phyloP scores from a whole-genome alignment of 495 filamentous ascomycete species.

The Hyaloscypha bicolor region DNA sequence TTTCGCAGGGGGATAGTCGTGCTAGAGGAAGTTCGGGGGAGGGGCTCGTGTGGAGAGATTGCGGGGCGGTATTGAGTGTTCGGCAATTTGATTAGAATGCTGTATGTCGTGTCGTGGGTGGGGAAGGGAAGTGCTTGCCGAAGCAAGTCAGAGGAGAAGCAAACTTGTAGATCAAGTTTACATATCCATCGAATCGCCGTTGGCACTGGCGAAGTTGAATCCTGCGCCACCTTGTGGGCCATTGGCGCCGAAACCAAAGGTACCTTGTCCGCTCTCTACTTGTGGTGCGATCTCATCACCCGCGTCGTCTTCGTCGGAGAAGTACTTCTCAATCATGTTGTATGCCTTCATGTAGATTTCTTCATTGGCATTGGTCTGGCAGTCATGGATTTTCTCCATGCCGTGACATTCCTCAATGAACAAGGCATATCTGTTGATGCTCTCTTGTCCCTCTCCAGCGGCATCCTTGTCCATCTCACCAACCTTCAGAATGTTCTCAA shows the following conservation, averaged over 20 bases:
- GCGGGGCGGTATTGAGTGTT: conserved; percentile 9
- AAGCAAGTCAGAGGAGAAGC: conserved; percentile 7
- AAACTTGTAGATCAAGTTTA: conserved; percentile 48
- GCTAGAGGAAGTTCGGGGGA: conserved; percentile 2
- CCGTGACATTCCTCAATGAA: conserved; percentile 99
- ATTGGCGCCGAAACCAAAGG: conserved; percentile 84
- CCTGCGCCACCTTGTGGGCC: conserved; percentile 70
- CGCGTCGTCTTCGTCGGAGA: conserved; percentile 95
- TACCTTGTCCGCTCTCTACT: conserved; percentile 62
- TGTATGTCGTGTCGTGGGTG: conserved; percentile 11
- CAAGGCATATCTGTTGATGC: conserved; percentile 93
- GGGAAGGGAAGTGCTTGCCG: conserved; percentile 13
- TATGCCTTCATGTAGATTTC: conserved; percentile 99
- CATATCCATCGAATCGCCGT: conserved; percentile 99
- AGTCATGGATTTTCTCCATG: conserved; percentile 99
- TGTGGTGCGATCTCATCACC: conserved; percentile 62
- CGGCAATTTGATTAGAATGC: conserved; percentile 26
- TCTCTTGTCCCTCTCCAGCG: conserved; percentile 68
- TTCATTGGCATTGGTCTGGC: conserved; percentile 99
- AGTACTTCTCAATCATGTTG: conserved; percentile 99
- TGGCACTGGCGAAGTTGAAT: conserved; percentile 92
- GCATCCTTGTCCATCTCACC: conserved; percentile 98
- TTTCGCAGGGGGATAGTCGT: conserved; percentile 21
- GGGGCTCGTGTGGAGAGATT: background rate
- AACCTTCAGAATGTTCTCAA: conserved; percentile 99